A percentile compares a stretch with the other conserved stretches of the same genome.
phyloP scores from a whole-genome alignment of 306 rosid genomes.

The Lathyrus oleraceus region DNA sequence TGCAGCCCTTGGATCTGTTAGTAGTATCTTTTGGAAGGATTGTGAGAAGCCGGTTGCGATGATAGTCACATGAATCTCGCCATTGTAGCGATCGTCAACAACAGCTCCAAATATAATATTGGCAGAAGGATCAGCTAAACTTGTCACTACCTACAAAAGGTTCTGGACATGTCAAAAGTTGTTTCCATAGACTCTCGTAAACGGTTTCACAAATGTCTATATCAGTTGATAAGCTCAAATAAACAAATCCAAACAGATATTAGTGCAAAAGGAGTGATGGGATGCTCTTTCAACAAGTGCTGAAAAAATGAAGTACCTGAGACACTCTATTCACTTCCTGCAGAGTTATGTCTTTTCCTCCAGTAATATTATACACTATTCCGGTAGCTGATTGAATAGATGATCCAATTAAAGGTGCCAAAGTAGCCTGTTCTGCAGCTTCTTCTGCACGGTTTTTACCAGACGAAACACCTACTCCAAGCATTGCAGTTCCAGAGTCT shows the following conservation, averaged over 20 bases:
- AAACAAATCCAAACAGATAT: neutral
- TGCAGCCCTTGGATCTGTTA: constrained; percentile 88
- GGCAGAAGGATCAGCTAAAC: constrained; percentile 97
- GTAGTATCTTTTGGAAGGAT: constrained; percentile 81
- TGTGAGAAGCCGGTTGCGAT: constrained; percentile 94
- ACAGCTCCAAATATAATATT: constrained; percentile 94
- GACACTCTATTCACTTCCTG: too few species aligned
- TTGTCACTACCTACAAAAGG: constrained; percentile 72
- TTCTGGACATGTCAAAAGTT: neutral
- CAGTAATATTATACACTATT: too few species aligned
- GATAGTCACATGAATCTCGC: constrained; percentile 90
- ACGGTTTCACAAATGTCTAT: neutral
- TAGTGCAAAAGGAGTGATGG: constrained; percentile 15
- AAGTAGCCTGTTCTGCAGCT: too few species aligned
- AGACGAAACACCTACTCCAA: too few species aligned
- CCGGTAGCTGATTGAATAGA: too few species aligned
- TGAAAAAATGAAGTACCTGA: constrained; percentile 46
- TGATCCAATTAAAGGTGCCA: too few species aligned
- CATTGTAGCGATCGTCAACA: constrained; percentile 83
- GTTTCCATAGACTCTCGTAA: neutral
- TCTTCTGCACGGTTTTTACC: too few species aligned
- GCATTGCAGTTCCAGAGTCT: too few species aligned
- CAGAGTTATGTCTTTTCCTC: too few species aligned
- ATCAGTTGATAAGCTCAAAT: neutral
- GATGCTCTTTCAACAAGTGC: constrained; percentile 14